Percentiles rank a stretch among this genome's conserved stretches.
Evolutionary conservation across 805 yeast species (phyloP).

Genomic region (Yarrowia phangngaensis): DNA sequence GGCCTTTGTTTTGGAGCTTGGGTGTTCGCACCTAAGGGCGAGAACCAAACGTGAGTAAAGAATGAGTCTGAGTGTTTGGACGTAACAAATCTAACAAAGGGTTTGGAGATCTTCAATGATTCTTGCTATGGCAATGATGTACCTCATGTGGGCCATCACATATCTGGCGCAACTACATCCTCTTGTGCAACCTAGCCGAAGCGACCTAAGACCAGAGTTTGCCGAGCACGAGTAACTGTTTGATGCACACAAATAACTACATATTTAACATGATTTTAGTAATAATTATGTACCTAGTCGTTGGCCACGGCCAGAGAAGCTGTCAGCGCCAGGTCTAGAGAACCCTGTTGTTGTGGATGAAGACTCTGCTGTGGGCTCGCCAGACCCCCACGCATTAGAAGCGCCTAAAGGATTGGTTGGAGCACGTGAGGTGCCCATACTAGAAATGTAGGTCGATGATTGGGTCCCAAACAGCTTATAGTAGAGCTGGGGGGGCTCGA

Average conservation of each 20-base stretch:
- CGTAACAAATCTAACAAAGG: constrained; percentile 25
- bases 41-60: constrained; percentile 53
- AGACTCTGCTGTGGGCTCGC: too few relatives aligned
- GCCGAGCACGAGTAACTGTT: constrained; percentile 40
- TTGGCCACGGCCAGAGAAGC: constrained; percentile 33
- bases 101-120: constrained; percentile 68
- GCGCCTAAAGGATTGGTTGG: constrained; percentile 3
- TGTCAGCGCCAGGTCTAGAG: too few relatives aligned
- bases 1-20: constrained; percentile 66
- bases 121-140: constrained; percentile 70
- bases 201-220: constrained; percentile 82
- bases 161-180: constrained; percentile 83
- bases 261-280: neutral
- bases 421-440: constrained; percentile 1
- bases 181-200: constrained; percentile 81
- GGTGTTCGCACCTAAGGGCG: constrained; percentile 80
- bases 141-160: constrained; percentile 89
- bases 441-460: constrained; percentile 25
- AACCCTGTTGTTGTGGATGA: too few relatives aligned
- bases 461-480: constrained; percentile 1
- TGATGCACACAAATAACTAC: neutral
- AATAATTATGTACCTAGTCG: constrained; percentile 32
- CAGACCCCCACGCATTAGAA: constrained; percentile 5
- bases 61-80: neutral
- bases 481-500: constrained; percentile 23